Base-by-base conservation (phyloP, 306 rosid species). In the Castanopsis chinensis region DNA sequence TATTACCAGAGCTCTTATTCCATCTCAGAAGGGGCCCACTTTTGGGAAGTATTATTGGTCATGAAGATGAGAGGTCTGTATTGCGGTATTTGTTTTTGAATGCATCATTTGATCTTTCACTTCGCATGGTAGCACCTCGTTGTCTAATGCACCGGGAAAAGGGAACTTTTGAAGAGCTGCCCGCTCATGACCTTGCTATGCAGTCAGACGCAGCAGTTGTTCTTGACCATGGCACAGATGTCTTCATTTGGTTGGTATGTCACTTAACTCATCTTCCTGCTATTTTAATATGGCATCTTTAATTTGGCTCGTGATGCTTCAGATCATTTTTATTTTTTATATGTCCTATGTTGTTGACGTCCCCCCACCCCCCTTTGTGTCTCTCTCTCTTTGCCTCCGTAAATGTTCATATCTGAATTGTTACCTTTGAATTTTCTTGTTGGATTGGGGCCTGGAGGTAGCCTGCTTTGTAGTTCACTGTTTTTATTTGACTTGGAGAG, bases 31-130 rank as follows among this genome's bases (percentile, higher is more conserved):
- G 97, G 78, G 98, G 96, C 27, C 96, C 97, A 43, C 91, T 94
- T 43, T 76, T 94, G 86, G 98, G 98, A 88, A 85, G 90, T 83
- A 90, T 94, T 86, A 87, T 94, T 80, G 97, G 97, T 76, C 98
- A 94, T 80, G 98, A 94, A 88, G 98, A 94, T 82, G 98, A 94
- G 86, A 94, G 98, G 83, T 89, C 97, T 27, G 94, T 94, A 75
- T 79, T 94, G 75, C 85, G 98, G 73, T 88, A 88, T 85, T 83
- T 94, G 87, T 94, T 94, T 88, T 79, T 94, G 86, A 92, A 94
- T 81, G 96, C 97, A 19, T 94, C 97, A 43, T 94, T 89, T 84
- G 97, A 94, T 60, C 94, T 94, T 57, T 90, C 98, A 25, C 93
- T 94, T 78, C 92, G 98, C 17, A 94, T 94, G 97, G 89, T 94